Conservation (phyloP, 2,329 filamentous ascomycete genomes). For the Arachnopeziza araneosa region DNA sequence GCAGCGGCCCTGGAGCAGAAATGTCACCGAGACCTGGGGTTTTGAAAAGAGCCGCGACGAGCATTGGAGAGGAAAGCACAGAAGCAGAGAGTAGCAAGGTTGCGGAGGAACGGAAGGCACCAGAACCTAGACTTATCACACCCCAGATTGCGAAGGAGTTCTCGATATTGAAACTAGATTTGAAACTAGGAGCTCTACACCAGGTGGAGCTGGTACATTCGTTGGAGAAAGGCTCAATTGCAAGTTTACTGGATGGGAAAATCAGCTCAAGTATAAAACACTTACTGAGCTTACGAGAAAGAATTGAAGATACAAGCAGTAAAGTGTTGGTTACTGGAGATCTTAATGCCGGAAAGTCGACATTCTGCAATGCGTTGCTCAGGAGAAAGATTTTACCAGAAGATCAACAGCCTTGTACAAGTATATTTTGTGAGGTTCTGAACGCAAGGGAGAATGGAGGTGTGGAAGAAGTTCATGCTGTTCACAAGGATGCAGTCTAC, state of each 20-base stretch:
- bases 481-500: constrained; percentile 75
- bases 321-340: constrained; percentile 96
- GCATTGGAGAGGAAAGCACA: constrained; percentile 49
- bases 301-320: constrained; percentile 95
- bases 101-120: constrained; percentile 53
- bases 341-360: constrained; percentile 95
- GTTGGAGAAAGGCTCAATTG: constrained; percentile 85
- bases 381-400: constrained; percentile 90
- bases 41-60: constrained; percentile 68
- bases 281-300: constrained; percentile 76
- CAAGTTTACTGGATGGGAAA: constrained; percentile 85
- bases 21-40: constrained; percentile 39
- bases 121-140: constrained; percentile 79
- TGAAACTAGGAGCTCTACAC: constrained; percentile 81
- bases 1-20: constrained; percentile 33
- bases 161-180: constrained; percentile 87
- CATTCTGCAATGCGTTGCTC: constrained; percentile 95
- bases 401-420: constrained; percentile 96
- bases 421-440: constrained; percentile 95
- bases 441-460: constrained; percentile 87
- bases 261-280: constrained; percentile 93
- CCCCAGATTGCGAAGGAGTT: constrained; percentile 95
- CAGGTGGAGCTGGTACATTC: constrained; percentile 93
- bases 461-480: constrained; percentile 90
- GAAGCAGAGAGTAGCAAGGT: constrained; percentile 67